Base-by-base conservation (phyloP, 2,329 filamentous ascomycete species). In the Fusarium sp. region DNA sequence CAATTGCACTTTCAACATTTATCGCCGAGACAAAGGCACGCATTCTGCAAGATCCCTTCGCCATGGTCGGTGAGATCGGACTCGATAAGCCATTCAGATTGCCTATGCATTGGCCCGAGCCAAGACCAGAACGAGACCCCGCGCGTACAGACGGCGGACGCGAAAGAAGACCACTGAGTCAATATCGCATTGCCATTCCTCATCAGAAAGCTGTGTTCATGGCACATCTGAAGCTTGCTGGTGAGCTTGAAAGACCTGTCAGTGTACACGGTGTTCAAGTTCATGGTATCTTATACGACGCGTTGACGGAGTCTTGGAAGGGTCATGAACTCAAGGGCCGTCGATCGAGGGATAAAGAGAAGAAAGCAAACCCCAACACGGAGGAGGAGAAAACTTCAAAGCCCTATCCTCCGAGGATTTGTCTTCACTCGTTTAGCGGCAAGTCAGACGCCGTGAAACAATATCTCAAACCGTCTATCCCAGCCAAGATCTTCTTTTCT, bases 341-440 rank as follows among this genome's bases (percentile, higher is more conserved):
- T 84, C 61, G 87, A 82, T 63, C 84, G 82, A 66, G 57, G 4
- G 54, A 63, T 7, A 69, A 58, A 51, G 54, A 48, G 16, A 74
- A 8, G 62, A 76, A 11, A 45, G 71, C 48, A 12, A 65, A 54
- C 2, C 16, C 21, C 21, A 21, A 4, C 21, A 21, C 21, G 3
- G 21, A 21, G 21, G 21, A 21, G 21, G 21, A 21, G 21, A 4
- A 21, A 21, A 21, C 21, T 3, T 21, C 21, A 21, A 21, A 73
- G 1, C 91, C 1, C 0, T 97, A 90, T 72, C 93, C 94, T 5
- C 93, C 93, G 1, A 85, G 93, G 6, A 90, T 98, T 72, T 98
- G 94, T 75, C 87, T 98, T 63, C 94, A 98, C 78, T 97, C 94
- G 0, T 98, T 93, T 78, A 95, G 92, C 27, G 94, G 93, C 0